Conservation (phyloP, 768 basidiomycete genomes). For the Mrakia frigida region DNA sequence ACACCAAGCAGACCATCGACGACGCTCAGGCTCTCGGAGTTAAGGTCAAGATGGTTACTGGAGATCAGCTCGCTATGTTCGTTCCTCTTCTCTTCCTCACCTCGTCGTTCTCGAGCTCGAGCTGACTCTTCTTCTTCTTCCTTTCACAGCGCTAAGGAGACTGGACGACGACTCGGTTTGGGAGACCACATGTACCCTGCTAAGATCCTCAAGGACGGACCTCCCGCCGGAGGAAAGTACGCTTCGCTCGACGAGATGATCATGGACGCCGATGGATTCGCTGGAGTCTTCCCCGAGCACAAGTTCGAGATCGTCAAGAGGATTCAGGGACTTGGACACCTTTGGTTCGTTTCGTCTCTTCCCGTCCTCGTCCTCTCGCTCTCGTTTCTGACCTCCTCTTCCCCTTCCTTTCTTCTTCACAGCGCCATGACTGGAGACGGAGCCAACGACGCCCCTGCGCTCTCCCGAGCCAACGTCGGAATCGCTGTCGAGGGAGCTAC, state of each 20-base stretch:
- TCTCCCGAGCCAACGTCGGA: conserved; percentile 98
- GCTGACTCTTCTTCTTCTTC: too few relatives aligned
- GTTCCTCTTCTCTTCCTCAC: too few relatives aligned
- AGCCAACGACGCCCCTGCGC: conserved; percentile 96
- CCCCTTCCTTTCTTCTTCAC: neutral
- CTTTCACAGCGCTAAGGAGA: conserved; percentile 70
- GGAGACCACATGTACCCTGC: conserved; percentile 99
- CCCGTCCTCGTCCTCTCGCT: neutral
- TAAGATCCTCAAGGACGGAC: conserved; percentile 97
- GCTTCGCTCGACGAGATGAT: conserved; percentile 91
- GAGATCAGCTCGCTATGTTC: conserved; percentile 92
- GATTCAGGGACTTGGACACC: conserved; percentile 71
- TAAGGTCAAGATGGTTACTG: conserved; percentile 99
- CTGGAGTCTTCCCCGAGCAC: conserved; percentile 99
- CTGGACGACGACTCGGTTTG: conserved; percentile 92
- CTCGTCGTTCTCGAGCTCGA: too few relatives aligned
- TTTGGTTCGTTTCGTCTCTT: conserved; percentile 8
- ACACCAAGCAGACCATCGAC: conserved; percentile 98
- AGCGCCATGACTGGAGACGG: conserved; percentile 99
- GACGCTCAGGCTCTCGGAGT: conserved; percentile 94
- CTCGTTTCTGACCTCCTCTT: conserved; percentile 51
- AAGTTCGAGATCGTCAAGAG: conserved; percentile 99
- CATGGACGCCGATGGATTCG: conserved; percentile 98
- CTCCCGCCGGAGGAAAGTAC: conserved; percentile 78
- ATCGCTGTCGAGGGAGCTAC: conserved; percentile 99